Base-by-base conservation (phyloP, 371 early-diverging fungal genomes). In the Lichtheimia ramosa region DNA sequence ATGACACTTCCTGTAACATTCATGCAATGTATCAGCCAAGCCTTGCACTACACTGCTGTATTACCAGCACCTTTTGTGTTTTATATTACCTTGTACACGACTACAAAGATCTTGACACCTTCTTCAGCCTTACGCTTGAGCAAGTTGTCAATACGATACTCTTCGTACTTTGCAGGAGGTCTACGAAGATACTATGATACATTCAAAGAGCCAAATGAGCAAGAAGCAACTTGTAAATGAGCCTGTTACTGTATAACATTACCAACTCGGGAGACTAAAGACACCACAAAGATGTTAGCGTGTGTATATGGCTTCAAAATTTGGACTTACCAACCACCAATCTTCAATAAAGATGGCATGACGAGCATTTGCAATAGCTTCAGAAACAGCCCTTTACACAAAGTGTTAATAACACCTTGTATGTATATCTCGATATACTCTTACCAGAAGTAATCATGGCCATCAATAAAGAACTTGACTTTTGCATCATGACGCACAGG, bases 51-150 rank as follows among this genome's bases (percentile, higher is more conserved):
- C 34, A 5, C 34, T 34, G 10, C 10, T 34, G 34, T 34, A 34
- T 34, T 5, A 34, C 34, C 43, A 39, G 39, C 61, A 43, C 18
- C n/a, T 15, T 14, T 46, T 23, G 8, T n/a, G 21, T 5, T 16
- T 39, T 15, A 23, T 16, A 27, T 56, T 68, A 75, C 79, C 66
- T 94, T 93, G 81, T 94, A 97, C 8, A 97, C 83, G 0, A 94
- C 83, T 52, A 97, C 82, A 68, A 90, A 95, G 62, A 97, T 92
- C 72, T 83, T 83, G 21, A 97, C 90, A 25, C 96, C 96, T 72
- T 93, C 83, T 69, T 88, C 86, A 15, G 97, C 97, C 71, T 93
- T 92, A 66, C 81, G 77, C 70, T 92, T 85, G 20, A 97, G 74
- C 51, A 96, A 66, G 21, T 80, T 68, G 65, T 97, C 97, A 20